A percentile compares a stretch with the other conserved stretches of the same genome.
These are phyloP conservation scores for Malus sylvestris DNA, from an alignment of 306 rosid species.

Conservation along the genomic window DNA sequence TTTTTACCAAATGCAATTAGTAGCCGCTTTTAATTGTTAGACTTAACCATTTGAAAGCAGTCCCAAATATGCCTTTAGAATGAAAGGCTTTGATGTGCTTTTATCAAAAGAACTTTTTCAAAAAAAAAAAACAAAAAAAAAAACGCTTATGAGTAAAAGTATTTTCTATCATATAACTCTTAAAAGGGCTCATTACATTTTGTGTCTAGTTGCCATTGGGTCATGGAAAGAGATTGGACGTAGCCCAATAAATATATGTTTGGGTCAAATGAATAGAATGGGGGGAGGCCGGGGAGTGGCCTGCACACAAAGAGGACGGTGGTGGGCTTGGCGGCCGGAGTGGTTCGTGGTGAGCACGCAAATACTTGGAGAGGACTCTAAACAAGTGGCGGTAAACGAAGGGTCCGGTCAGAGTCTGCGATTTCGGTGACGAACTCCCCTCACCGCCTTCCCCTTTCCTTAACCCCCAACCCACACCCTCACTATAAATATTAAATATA, in stretches of 20 bases:
- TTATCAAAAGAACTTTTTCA: no score
- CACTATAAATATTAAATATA: no score
- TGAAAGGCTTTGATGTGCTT: no score
- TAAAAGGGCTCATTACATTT: no score
- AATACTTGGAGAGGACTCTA: slow-evolving; percentile 3
- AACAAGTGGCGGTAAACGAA: not conserved
- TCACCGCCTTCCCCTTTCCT: not conserved
- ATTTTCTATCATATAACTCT: no score
- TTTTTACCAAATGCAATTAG: no score
- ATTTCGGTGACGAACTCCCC: slow-evolving; percentile 10
- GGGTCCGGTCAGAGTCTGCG: not conserved
- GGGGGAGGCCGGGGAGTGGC: not conserved
- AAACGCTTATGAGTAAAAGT: no score
- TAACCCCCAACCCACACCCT: not conserved
- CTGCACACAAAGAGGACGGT: not conserved
- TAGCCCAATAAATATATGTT: not conserved
- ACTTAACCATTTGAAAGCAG: no score
- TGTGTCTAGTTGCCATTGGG: not conserved
- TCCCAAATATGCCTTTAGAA: no score
- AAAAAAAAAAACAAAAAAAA: no score
- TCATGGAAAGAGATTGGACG: not conserved
- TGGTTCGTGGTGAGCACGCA: slow-evolving; percentile 14
- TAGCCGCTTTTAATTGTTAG: no score
- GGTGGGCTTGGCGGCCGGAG: not conserved
- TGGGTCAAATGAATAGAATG: not conserved